Conservation (phyloP, 768 basidiomycete genomes). For the Cytidiella melzeri region DNA sequence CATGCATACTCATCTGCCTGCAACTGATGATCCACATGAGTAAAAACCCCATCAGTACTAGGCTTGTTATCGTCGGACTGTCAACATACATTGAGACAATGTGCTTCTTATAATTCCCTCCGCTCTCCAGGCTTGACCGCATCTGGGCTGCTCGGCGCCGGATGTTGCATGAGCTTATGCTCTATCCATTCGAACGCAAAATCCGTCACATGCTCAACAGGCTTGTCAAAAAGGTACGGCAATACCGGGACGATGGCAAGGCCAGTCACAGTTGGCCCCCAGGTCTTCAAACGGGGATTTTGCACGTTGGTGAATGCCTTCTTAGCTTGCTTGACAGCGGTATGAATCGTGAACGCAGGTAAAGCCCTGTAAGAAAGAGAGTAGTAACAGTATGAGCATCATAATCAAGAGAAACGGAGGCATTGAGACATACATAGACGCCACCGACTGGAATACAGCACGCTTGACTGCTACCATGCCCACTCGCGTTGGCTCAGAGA, state of each 20-base stretch:
- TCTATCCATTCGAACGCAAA: slow-evolving; percentile 65
- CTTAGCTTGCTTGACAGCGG: slow-evolving; percentile 68
- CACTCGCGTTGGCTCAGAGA: slow-evolving; percentile 64
- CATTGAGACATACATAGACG: slow-evolving; percentile 58
- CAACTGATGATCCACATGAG: too few species aligned
- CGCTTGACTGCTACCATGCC: slow-evolving; percentile 70
- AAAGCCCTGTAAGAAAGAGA: slow-evolving; percentile 48
- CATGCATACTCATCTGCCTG: too few species aligned
- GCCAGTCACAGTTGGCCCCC: slow-evolving; percentile 75
- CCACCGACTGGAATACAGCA: slow-evolving; percentile 74
- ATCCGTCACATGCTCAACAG: slow-evolving; percentile 69
- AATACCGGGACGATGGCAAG: slow-evolving; percentile 67
- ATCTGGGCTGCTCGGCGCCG: neutral
- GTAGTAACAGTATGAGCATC: slow-evolving; percentile 1
- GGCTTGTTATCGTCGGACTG: too few species aligned
- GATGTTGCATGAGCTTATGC: slow-evolving; percentile 35
- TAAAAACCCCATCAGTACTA: too few species aligned
- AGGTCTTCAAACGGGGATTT: slow-evolving; percentile 53
- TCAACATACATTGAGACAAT: too few species aligned
- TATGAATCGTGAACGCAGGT: slow-evolving; percentile 82
- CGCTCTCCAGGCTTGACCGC: too few species aligned
- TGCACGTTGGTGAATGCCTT: slow-evolving; percentile 55
- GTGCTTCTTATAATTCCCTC: too few species aligned
- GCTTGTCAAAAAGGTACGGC: slow-evolving; percentile 75
- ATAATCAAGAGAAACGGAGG: slow-evolving; percentile 3